Base-by-base conservation (phyloP, 2,329 filamentous ascomycete genomes). In the Colletotrichum sp. region DNA sequence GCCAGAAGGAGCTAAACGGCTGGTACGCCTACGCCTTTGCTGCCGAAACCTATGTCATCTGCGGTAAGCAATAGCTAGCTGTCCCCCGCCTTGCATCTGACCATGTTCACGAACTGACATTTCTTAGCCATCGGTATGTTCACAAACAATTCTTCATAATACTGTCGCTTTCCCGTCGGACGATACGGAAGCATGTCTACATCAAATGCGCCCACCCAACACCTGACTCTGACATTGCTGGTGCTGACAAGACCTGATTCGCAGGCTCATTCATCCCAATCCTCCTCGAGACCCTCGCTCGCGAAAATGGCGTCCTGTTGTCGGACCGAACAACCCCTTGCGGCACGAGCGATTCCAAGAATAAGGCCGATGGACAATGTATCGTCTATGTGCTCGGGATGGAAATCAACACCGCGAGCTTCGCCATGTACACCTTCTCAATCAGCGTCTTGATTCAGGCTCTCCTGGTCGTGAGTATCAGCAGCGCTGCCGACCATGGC, bases 11-110 rank as follows among this genome's bases (percentile, higher is more conserved):
- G 89, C 90, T 98, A 74, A 88, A 92, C 51, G 97, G 96, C 78
- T 99, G 97, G 94, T 99, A 98, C 84, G 93, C 93, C 82, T 98
- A 98, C 86, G 94, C 94, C 55, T 98, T 98, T 88, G 97, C 97
- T 29, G 95, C 96, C 24, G 97, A 99, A 86, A 96, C 97, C 68
- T 98, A 98, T 82, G 95, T 97, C 18, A 94, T 98, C 70, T 98
- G 97, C 83, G 96, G 96, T 94, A 83, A 81, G 92, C 43, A 21
- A 21, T 24, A 51, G 6, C 43, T 24, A 51, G 86, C 68, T 55
- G 33, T 27, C 16, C 24, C 43, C 27, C 36, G 15, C 43, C 24
- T 36, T 34, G 18, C 38, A 62, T 29, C 38, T 66, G 29, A 59
- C 15, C 27, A 47, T 63, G 18, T 21, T 47, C 58, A 34, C 21